Evolutionary conservation across 495 filamentous ascomycete species (phyloP), one percentile per base, ranked within the genome.

Genomic region (Talaromyces ruber): DNA sequence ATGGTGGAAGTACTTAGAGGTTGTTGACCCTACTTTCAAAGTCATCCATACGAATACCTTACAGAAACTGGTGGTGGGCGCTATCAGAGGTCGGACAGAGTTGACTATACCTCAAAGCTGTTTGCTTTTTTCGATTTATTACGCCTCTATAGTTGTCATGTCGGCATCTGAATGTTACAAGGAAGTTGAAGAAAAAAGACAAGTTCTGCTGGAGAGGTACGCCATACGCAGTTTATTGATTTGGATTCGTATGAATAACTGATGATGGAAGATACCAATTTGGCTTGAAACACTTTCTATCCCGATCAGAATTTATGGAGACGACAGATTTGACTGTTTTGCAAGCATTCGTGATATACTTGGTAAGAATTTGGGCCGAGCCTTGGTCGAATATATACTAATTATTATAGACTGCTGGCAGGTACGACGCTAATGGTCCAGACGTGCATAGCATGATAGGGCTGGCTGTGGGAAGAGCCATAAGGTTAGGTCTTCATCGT

Each of bases 121-220:
- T 12, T 66, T 92, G 22, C 76, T 91, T 68, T 91, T 91, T 60
- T 75, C 86, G 4, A 86, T 92, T 21, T 93, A 90, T 66, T 90
- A 88, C 68, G 82, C 83, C 43, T 81, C 86, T 0, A 81, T 88
- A 24, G 86, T 82, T 0, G 84, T 84, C 4, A 75, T 91, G 68
- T 76, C 81, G 8, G 56, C 66, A 4, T 60, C 63, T 1, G 63
- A 65, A 7, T 79, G 75, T 54, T 39, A 29, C 16, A 30, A 8
- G 1, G 61, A 63, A 28, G 9, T 70, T 6, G 30, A 64, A 21
- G 53, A 67, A 30, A 64, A 65, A 6, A 67, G 61, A 52, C 6
- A 9, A 0, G 28, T 52, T 2, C 9, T 91, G 6, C 69, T 88
- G 0, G 70, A 75, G 16, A 79, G 82, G 65, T 71, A 64, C 50